A percentile compares a stretch with the other conserved stretches of the same genome.
These are phyloP conservation scores for Barnettozyma pratensis DNA, from an alignment of 805 yeast genomes.

Conservation along the genomic window DNA sequence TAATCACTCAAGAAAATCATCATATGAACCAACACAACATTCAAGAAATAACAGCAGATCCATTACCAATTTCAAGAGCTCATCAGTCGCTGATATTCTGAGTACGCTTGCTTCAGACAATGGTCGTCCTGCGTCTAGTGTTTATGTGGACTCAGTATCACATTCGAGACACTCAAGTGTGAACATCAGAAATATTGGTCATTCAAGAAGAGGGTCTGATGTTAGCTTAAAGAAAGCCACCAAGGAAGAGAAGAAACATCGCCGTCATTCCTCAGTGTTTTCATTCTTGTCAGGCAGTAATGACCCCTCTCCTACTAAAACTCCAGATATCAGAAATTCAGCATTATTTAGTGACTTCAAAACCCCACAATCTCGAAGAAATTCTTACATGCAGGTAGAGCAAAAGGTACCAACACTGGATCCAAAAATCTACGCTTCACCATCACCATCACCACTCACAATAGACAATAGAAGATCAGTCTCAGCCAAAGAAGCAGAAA, in stretches of 20 bases:
- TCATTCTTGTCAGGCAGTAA: conserved; percentile 35
- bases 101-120: conserved; percentile 14
- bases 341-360: conserved; percentile 4
- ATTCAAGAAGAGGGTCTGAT: conserved; percentile 41
- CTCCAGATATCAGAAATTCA: conserved; percentile 6
- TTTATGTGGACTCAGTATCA: conserved; percentile 38
- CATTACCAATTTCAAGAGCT: conserved; percentile 17
- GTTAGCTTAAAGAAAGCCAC: conserved; percentile 23
- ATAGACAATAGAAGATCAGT: conserved; percentile 42
- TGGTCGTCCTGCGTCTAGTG: conserved; percentile 42
- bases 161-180: conserved; percentile 32
- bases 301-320: conserved; percentile 11
- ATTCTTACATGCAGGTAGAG: conserved; percentile 2
- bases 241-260: conserved; percentile 35
- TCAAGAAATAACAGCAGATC: conserved; percentile 13
- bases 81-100: conserved; percentile 30
- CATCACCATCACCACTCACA: conserved; percentile 9
- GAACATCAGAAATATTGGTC: conserved; percentile 26
- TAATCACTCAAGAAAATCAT: conserved; percentile 13
- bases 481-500: conserved; percentile 40
- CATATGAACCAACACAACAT: conserved; percentile 10
- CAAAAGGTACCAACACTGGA: conserved; percentile 12
- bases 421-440: conserved; percentile 7
- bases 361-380: conserved; percentile 1
- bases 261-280: conserved; percentile 57